Base-by-base conservation (phyloP, 805 yeast species). In the Lipomyces anomalus region DNA sequence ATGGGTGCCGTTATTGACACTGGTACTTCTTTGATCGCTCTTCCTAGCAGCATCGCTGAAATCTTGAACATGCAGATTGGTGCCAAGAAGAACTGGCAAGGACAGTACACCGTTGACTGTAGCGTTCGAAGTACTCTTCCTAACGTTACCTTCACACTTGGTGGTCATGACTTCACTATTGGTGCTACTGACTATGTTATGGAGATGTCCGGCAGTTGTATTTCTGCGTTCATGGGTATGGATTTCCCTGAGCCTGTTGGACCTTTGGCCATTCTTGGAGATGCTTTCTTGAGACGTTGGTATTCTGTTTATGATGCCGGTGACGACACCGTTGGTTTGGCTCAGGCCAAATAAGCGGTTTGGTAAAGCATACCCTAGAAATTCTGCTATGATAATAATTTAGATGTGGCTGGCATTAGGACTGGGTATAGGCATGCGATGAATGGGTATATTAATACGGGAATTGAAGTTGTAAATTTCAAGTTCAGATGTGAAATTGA, bases 1-100 rank as follows among this genome's bases (percentile, higher is more conserved):
- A 81, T 88, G 52, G 98, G 98, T 66, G 98, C 97, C 61, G 96
- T 95, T 51, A 88, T 92, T 64, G 98, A 92, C 68, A 92, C 98
- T 47, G 98, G 98, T 70, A 92, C 98, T 55, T 90, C 97, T 30
- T 76, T 92, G 67, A 84, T 92, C 67, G 88, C 95, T 40, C 75
- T 92, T 63, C 98, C 98, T 58, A 82, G 95, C 22, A 90, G 92
- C 42, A 73, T 92, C 63, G 97, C 98, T 40, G 98, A 92, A 72
- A 84, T 92, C 60, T 72, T 92, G 65, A 92, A 92, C 67, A 74
- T 95, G 45, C 87, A 88, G 75, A 92, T 92, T 65, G 98, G 98
- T 61, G 98, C 98, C 46, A 84, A 80, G 69, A 92, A 90, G 73
- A 80, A 89, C 41, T 92, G 97, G 97, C 79, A 89, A 43, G 98